These are phyloP conservation scores for Phanerochaete carnosa DNA, from an alignment of 768 basidiomycete species.

Conservation along the genomic window DNA sequence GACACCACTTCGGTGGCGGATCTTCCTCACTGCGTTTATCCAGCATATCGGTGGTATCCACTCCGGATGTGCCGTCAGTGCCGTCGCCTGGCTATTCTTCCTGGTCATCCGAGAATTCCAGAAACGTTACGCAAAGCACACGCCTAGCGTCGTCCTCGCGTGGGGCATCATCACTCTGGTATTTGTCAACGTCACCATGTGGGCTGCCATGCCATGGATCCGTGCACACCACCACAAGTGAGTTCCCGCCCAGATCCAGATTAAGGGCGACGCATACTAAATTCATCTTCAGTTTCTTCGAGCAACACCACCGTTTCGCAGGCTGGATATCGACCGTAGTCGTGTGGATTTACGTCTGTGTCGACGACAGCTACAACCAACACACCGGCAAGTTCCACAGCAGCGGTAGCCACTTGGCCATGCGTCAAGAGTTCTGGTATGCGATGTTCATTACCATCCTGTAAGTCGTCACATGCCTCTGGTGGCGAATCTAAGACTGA, in stretches of 20 bases:
- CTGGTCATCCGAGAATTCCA: slow-evolving; percentile 58
- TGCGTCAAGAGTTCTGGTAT: slow-evolving; percentile 78
- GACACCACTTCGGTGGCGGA: slow-evolving; percentile 69
- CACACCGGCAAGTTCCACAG: not conserved
- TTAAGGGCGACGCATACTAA: not conserved
- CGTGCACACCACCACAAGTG: slow-evolving; percentile 80
- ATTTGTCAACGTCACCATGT: slow-evolving; percentile 51
- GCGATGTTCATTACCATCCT: slow-evolving; percentile 70
- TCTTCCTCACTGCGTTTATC: slow-evolving; percentile 69
- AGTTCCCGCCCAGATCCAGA: slow-evolving; percentile 18
- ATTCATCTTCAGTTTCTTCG: slow-evolving; percentile 55
- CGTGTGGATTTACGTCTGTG: slow-evolving; percentile 58
- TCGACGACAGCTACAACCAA: slow-evolving; percentile 52
- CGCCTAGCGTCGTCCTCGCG: slow-evolving; percentile 51
- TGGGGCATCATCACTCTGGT: slow-evolving; percentile 55
- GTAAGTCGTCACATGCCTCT: slow-evolving; percentile 36
- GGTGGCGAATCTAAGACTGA: not conserved
- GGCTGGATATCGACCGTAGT: slow-evolving; percentile 64
- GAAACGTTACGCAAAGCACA: slow-evolving; percentile 44
- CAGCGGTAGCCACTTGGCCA: slow-evolving; percentile 46
- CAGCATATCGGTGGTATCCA: slow-evolving; percentile 81
- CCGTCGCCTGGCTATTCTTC: slow-evolving; percentile 65
- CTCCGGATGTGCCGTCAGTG: slow-evolving; percentile 72
- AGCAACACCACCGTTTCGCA: slow-evolving; percentile 75
- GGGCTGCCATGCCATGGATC: slow-evolving; percentile 76